Conservation (phyloP, 257 asterid species). For the Przewalskia tangutica region DNA sequence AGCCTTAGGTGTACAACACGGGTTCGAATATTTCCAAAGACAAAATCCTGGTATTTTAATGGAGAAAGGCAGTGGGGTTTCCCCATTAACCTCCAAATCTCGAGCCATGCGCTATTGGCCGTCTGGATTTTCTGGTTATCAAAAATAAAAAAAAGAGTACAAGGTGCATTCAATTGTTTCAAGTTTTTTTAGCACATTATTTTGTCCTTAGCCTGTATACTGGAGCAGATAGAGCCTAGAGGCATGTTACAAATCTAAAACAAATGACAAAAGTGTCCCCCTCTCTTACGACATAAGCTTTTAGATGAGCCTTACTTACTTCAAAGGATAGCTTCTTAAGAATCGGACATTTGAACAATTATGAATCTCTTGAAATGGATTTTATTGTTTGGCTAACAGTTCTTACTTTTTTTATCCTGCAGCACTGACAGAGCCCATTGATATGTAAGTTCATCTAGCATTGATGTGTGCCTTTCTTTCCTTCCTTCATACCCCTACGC, state of each 20-base stretch:
- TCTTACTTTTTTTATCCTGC: constrained; percentile 10
- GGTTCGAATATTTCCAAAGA: neutral
- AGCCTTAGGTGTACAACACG: neutral
- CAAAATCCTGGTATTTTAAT: neutral
- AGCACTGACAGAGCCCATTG: constrained; percentile 78
- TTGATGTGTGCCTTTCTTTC: neutral
- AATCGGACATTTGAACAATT: neutral
- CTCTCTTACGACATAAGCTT: neutral
- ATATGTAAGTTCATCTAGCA: constrained; percentile 38
- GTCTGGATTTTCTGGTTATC: neutral
- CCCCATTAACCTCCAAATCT: neutral
- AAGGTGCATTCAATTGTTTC: neutral
- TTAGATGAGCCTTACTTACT: neutral
- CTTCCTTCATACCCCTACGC: neutral
- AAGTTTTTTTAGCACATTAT: neutral
- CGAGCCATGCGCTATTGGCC: neutral
- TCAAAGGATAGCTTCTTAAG: neutral
- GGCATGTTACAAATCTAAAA: neutral
- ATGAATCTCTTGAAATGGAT: neutral
- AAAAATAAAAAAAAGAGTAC: neutral
- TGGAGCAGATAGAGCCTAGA: neutral
- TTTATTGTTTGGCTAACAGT: neutral
- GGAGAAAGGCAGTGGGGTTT: neutral
- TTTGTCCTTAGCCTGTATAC: neutral
- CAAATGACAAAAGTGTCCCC: neutral